Evolutionary conservation across 768 basidiomycete genomes (phyloP), one percentile per base, ranked within the genome.

Genomic region (Glaciozyma martinii): DNA sequence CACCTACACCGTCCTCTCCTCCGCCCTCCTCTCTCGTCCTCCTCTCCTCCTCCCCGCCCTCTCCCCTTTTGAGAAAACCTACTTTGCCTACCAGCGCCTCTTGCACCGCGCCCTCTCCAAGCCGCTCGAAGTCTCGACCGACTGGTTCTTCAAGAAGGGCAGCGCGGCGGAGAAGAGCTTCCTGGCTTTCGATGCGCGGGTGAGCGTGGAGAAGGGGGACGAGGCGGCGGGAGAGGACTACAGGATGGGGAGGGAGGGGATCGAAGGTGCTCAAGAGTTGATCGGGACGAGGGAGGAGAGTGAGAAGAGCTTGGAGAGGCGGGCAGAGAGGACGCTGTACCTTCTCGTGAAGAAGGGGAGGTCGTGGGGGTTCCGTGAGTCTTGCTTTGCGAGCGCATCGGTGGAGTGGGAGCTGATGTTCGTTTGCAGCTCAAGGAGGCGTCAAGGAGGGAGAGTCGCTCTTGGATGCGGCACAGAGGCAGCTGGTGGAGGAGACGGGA

Each of bases 321-420:
- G 80, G 66, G 87, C 88, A 23, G 86, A 87, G 66, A 82, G 91
- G 54, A 95, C 94, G 74, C 76, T 99, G 19, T 98, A 92, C 76
- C 81, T 94, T n/a, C 71, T 97, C 60, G 78, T 95, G 25, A 82
- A 84, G 73, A 80, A 80, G 21, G 75, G 81, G 71, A 77, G 82
- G 21, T 75, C 80, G 12, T 98, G 94, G 94, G 70, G 71, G 60
- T 74, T 73, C 63, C 72, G 73, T 73, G 44, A 53, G 73, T 67
- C 44, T 21, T 6, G 7, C 7, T 8, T 23, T 27, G n/a, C n/a
- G 43, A 32, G 37, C 15, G 33, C 52, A 3, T n/a, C 52, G 42
- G 18, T 16, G 29, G 53, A 8, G 6, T 30, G 32, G 30, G 29
- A 21, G 32, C 32, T 32, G 15, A 21, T 19, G 23, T 43, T n/a